These are phyloP conservation scores for Amylostereum areolatum DNA, from an alignment of 1,284 basidiomycete species.

Conservation along the genomic window DNA sequence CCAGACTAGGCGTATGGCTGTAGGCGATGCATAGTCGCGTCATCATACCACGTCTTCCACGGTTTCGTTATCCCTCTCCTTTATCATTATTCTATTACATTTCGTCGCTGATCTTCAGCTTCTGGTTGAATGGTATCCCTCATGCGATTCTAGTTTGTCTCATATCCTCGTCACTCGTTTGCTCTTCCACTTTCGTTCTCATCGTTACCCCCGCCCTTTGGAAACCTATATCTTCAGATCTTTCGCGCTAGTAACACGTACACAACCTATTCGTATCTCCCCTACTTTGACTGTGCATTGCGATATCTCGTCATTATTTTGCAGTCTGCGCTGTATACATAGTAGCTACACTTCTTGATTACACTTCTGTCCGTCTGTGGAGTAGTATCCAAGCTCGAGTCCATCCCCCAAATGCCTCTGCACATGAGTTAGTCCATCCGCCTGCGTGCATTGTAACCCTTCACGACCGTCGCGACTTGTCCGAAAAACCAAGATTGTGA, in stretches of 20 bases:
- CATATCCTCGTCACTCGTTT: not conserved
- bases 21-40: too few relatives aligned
- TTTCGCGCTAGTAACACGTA: too few relatives aligned
- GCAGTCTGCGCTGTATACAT: not conserved
- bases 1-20: slow-evolving; percentile 1
- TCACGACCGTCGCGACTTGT: slow-evolving; percentile 68
- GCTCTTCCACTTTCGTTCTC: too few relatives aligned
- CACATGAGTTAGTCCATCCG: slow-evolving; percentile 51
- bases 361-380: not conserved
- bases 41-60: not conserved
- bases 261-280: too few relatives aligned
- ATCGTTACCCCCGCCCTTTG: too few relatives aligned
- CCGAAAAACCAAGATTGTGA: slow-evolving; percentile 76
- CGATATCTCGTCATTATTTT: not conserved
- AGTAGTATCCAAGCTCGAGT: not conserved
- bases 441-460: slow-evolving; percentile 63
- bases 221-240: too few relatives aligned
- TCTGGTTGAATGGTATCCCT: not conserved
- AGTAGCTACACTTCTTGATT: not conserved
- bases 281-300: too few relatives aligned
- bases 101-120: not conserved
- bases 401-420: not conserved
- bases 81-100: slow-evolving; percentile 4
- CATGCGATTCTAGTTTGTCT: not conserved
- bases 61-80: slow-evolving; percentile 12